Evolutionary conservation across 495 filamentous ascomycete genomes (phyloP).

Genomic region (Neurospora cerealis): DNA sequence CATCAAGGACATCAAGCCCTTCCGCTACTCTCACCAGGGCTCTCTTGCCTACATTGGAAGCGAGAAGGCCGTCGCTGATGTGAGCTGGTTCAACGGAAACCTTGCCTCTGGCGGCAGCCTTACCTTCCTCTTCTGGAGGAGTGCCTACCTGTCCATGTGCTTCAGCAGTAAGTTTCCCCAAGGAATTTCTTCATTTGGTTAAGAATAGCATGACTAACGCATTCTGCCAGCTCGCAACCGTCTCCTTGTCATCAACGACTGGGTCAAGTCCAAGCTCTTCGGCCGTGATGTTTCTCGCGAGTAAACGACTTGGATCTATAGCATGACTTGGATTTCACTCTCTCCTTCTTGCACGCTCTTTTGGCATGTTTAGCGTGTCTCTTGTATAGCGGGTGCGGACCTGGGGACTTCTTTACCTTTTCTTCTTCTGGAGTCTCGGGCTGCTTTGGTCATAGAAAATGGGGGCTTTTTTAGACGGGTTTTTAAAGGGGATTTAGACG

Average conservation of each 20-base stretch:
- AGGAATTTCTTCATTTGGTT: not conserved
- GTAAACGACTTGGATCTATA: slow-evolving; percentile 35
- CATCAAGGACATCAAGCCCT: slow-evolving; percentile 88
- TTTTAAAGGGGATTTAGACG: not conserved
- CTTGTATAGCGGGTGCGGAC: not conserved
- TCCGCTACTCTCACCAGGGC: slow-evolving; percentile 97
- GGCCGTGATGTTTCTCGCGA: slow-evolving; percentile 93
- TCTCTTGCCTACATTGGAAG: slow-evolving; percentile 95
- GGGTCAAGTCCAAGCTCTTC: slow-evolving; percentile 91
- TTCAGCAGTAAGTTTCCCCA: slow-evolving; percentile 73
- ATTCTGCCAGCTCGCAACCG: slow-evolving; percentile 64
- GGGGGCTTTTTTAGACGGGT: not conserved
- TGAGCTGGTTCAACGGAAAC: slow-evolving; percentile 96
- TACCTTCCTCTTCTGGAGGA: slow-evolving; percentile 91
- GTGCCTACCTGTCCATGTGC: slow-evolving; percentile 98
- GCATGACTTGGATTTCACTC: not conserved
- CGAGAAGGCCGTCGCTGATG: slow-evolving; percentile 95
- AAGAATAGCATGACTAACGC: slow-evolving; percentile 6
- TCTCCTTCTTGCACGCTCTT: not conserved
- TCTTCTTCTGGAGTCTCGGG: slow-evolving; percentile 11
- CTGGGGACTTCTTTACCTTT: slow-evolving; percentile 1
- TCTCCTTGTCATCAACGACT: slow-evolving; percentile 84
- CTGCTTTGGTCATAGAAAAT: not conserved
- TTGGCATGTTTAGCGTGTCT: slow-evolving; percentile 1
- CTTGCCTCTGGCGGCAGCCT: slow-evolving; percentile 74